Percentiles rank a stretch among this genome's conserved stretches.
phyloP scores from a whole-genome alignment of 2,329 filamentous ascomycete genomes.

The Botryotinia globosa region DNA sequence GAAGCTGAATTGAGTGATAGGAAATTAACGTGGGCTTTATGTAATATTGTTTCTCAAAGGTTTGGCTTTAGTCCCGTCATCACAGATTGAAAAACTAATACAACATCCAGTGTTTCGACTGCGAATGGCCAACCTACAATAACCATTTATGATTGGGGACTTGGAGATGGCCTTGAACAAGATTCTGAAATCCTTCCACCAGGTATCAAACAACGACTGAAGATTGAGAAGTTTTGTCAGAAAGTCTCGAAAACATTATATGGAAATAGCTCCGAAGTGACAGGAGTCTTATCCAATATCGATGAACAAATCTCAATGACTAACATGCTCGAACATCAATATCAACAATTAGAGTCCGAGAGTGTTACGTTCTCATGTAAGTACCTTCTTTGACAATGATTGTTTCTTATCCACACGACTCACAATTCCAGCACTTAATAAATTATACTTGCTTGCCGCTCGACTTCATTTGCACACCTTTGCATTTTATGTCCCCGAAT shows the following conservation, averaged over 20 bases:
- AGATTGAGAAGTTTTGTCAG: slow-evolving; percentile 57
- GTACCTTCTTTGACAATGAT: not conserved
- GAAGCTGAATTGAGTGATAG: slow-evolving; percentile 46
- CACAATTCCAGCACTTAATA: slow-evolving; percentile 23
- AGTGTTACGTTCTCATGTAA: slow-evolving; percentile 18
- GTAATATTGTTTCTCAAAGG: slow-evolving; percentile 66
- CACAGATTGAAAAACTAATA: not conserved
- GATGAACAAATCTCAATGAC: slow-evolving; percentile 44
- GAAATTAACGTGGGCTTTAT: slow-evolving; percentile 64
- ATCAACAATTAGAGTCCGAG: slow-evolving; percentile 17
- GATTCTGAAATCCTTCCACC: slow-evolving; percentile 48
- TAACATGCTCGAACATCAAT: slow-evolving; percentile 40
- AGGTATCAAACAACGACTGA: slow-evolving; percentile 50
- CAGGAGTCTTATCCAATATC: slow-evolving; percentile 41
- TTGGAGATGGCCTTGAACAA: slow-evolving; percentile 44
- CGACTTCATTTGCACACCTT: slow-evolving; percentile 27
- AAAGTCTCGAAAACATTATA: slow-evolving; percentile 56
- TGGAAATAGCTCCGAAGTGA: slow-evolving; percentile 48
- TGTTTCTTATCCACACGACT: not conserved
- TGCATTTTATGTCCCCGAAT: slow-evolving; percentile 27
- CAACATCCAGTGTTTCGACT: slow-evolving; percentile 53
- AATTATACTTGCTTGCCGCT: slow-evolving; percentile 27
- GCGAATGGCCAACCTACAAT: slow-evolving; percentile 65
- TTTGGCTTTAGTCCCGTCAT: slow-evolving; percentile 29
- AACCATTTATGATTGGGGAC: slow-evolving; percentile 59